A percentile compares a stretch with the other conserved stretches of the same genome.
Evolutionary conservation across 495 filamentous ascomycete species (phyloP).

Genomic region (Talaromyces nanjingensis): DNA sequence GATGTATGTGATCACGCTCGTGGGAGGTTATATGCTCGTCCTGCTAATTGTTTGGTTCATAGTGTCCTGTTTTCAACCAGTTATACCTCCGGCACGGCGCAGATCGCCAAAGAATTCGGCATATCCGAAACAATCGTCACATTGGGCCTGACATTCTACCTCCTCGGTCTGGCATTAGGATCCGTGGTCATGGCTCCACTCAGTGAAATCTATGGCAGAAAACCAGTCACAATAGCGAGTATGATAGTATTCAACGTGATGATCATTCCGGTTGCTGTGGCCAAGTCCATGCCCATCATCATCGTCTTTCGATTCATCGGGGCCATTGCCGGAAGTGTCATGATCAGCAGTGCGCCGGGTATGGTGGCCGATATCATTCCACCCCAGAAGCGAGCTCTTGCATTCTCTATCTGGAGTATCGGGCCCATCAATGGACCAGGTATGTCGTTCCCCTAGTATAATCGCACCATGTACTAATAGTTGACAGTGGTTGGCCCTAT

Average conservation of each 20-base stretch:
- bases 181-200: constrained; percentile 69
- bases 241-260: constrained; percentile 57
- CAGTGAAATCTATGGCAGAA: constrained; percentile 72
- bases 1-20: constrained; percentile 29
- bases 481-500: constrained; percentile 41
- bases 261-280: constrained; percentile 65
- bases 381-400: constrained; percentile 61
- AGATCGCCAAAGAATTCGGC: constrained; percentile 61
- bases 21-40: not conserved
- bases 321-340: constrained; percentile 68
- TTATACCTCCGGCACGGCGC: constrained; percentile 63
- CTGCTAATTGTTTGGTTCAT: constrained; percentile 2
- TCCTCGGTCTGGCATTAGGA: constrained; percentile 58
- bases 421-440: constrained; percentile 73
- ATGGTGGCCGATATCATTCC: constrained; percentile 73
- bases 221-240: constrained; percentile 61
- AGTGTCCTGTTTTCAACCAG: constrained; percentile 80
- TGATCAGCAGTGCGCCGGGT: constrained; percentile 76
- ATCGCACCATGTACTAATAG: not conserved
- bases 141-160: constrained; percentile 72
- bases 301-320: constrained; percentile 69
- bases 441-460: constrained; percentile 8
- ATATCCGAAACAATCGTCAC: constrained; percentile 54
- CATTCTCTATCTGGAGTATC: constrained; percentile 68
- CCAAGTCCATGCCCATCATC: constrained; percentile 54